Evolutionary conservation across 106 monocot genomes (phyloP), one percentile per base, ranked within the genome.

Genomic region (Dioscorea zingiberensis): DNA sequence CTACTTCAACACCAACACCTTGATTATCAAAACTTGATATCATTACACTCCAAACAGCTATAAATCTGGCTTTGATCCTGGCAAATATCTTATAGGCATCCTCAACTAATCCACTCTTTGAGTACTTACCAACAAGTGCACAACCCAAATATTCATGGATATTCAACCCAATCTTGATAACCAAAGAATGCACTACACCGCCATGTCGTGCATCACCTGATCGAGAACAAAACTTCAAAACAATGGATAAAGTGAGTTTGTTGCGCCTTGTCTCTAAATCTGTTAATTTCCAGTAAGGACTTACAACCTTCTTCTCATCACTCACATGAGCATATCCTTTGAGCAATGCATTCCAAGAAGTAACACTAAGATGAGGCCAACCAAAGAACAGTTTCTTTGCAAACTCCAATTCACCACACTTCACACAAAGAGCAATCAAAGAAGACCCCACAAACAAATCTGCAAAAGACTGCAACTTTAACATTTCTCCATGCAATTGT

Each of bases 71-170:
- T 62, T 46, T 11, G 12, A 76, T 73, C 49, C 48, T 71, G 24
- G 13, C 47, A 67, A 82, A 81, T 6, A 76, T 57, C 11, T 70
- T 63, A 10, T 62, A 21, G 12, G 86, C 81, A 75, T 75, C 75
- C 11, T 67, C 65, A 38, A 16, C 7, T 10, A 28, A 69, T 16
- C 72, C 73, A 58, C 63, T 74, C 27, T 85, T 85, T 38, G 78
- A 74, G 44, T 85, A 85, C 71, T 78, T 68, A 55, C 81, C 75
- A 47, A 85, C n/a, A 28, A 85, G 85, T 56, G 74, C 75, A 46
- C 68, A 69, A 56, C 68, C 57, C 55, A 85, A 44, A 60, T 78
- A 47, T 1, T 18, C 24, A 62, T 81, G 80, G 58, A 72, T 15
- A 58, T 74, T 74, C 30, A 64, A 48, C 15, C 75, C 85, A 48